Conservation (phyloP, 345 rosid species). For the Ceriops tagal region DNA sequence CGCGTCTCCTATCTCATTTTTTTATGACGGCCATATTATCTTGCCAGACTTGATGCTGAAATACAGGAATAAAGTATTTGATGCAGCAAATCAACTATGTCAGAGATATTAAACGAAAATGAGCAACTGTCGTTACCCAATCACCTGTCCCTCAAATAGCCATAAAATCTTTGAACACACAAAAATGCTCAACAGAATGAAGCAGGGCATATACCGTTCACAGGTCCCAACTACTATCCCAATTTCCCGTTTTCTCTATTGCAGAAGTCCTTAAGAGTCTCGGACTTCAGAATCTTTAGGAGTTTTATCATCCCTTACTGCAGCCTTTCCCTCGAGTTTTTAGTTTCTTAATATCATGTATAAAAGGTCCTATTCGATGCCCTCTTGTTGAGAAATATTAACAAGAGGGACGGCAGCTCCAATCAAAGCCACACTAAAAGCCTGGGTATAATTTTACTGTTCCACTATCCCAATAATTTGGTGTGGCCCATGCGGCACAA, state of each 20-base stretch:
- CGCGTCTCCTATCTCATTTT: slow-evolving; percentile 2
- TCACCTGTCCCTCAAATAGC: too few species aligned
- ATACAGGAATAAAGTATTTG: too few species aligned
- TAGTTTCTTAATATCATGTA: not conserved
- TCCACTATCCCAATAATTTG: not conserved
- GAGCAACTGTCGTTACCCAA: too few species aligned
- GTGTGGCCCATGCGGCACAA: not conserved
- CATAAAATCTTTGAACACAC: too few species aligned
- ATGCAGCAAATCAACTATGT: too few species aligned
- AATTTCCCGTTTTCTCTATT: not conserved
- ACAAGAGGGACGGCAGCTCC: not conserved
- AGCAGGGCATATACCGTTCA: too few species aligned
- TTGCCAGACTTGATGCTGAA: not conserved
- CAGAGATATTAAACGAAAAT: too few species aligned
- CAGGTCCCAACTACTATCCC: too few species aligned
- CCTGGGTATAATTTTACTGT: not conserved
- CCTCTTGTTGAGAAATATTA: not conserved
- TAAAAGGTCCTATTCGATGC: not conserved
- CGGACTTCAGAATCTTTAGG: slow-evolving; percentile 1
- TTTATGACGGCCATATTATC: not conserved
- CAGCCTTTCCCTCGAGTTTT: not conserved
- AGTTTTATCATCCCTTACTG: not conserved
- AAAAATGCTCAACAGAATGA: too few species aligned
- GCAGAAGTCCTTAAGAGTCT: not conserved
- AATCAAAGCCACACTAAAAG: not conserved